phyloP scores from a whole-genome alignment of 2,329 filamentous ascomycete species.

The Aspergillus japonicus region DNA sequence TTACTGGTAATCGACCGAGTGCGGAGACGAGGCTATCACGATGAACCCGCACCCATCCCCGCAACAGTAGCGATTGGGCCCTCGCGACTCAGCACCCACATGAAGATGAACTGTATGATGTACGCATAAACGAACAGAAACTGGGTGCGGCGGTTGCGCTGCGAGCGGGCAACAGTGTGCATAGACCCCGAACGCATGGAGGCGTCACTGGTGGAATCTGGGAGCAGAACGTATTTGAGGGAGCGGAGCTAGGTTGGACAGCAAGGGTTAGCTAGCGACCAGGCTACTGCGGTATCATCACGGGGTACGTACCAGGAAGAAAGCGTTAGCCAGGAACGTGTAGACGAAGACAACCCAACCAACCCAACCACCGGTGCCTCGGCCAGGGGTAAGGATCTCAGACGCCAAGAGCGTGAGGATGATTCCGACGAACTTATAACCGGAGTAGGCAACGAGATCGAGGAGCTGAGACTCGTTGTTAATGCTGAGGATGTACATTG shows the following conservation, averaged over 20 bases:
- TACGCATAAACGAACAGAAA: conserved; percentile 95
- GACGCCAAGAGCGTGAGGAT: conserved; percentile 82
- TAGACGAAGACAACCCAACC: conserved; percentile 89
- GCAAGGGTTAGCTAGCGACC: neutral
- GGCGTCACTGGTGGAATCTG: conserved; percentile 69
- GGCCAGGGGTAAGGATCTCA: conserved; percentile 73
- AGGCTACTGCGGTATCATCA: neutral
- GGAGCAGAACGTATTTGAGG: conserved; percentile 90
- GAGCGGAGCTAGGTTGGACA: conserved; percentile 70
- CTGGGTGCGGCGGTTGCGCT: conserved; percentile 83
- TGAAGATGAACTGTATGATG: conserved; percentile 88
- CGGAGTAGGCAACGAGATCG: conserved; percentile 91
- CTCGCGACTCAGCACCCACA: conserved; percentile 72
- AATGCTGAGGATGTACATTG: conserved; percentile 90
- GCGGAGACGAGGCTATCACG: conserved; percentile 13
- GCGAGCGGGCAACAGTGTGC: conserved; percentile 74
- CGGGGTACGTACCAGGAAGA: conserved; percentile 73
- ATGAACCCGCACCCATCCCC: conserved; percentile 12
- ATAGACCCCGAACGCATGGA: conserved; percentile 60
- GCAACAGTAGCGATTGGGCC: conserved; percentile 37
- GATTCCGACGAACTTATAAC: conserved; percentile 98
- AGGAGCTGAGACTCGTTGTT: conserved; percentile 90
- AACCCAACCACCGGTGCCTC: conserved; percentile 81
- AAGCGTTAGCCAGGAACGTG: conserved; percentile 88
- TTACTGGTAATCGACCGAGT: conserved; percentile 15